These are phyloP conservation scores for Fusarium vanettenii DNA, from an alignment of 2,329 filamentous ascomycete genomes.

Conservation along the genomic window DNA sequence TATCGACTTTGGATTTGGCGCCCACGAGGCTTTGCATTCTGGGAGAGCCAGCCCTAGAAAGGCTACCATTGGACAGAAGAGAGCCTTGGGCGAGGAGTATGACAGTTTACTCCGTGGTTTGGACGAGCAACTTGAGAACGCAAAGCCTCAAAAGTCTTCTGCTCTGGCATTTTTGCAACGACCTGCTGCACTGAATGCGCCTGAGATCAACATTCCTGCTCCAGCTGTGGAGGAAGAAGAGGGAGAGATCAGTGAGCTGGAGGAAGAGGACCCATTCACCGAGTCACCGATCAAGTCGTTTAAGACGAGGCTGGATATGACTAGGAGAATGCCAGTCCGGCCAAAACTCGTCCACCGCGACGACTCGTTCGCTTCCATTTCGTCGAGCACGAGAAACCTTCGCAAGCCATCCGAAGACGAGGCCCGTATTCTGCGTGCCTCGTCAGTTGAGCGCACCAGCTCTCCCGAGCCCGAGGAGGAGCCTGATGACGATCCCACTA, in stretches of 20 bases:
- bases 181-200: not conserved
- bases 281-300: constrained; percentile 41
- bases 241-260: constrained; percentile 61
- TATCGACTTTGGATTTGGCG: constrained; percentile 65
- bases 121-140: constrained; percentile 54
- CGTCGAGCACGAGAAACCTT: constrained; percentile 28
- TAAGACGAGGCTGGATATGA: constrained; percentile 33
- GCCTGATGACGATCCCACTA: constrained; percentile 30
- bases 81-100: constrained; percentile 56
- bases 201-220: not conserved
- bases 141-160: constrained; percentile 25
- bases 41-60: constrained; percentile 49
- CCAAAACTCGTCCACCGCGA: constrained; percentile 43
- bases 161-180: constrained; percentile 40
- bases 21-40: constrained; percentile 61
- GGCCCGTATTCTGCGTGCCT: constrained; percentile 28
- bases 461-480: constrained; percentile 26
- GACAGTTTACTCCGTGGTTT: constrained; percentile 55
- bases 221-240: constrained; percentile 28
- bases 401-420: constrained; percentile 36
- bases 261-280: constrained; percentile 54
- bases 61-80: constrained; percentile 29
- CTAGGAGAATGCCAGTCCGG: constrained; percentile 38
- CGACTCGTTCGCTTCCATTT: constrained; percentile 37
- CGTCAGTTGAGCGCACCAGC: constrained; percentile 31